Percentiles rank a stretch among this genome's conserved stretches.
Evolutionary conservation across 148 eudicot species (phyloP).

Genomic region (Agrostemma githago): DNA sequence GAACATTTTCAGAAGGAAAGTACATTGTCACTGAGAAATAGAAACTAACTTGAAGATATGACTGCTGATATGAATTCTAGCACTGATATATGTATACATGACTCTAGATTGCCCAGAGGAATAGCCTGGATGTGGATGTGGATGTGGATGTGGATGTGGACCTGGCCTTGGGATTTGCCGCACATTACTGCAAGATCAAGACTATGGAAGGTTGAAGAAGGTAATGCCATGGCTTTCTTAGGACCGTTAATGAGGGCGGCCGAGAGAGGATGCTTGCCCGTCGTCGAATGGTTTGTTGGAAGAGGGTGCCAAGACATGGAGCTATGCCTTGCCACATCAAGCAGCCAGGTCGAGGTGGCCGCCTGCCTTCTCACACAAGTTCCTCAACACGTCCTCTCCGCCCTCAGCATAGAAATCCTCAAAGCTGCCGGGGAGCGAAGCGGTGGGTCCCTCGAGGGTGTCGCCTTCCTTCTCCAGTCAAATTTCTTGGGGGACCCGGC

Average conservation of each 20-base stretch:
- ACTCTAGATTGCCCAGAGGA: constrained; percentile 85
- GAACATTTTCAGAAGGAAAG: background rate
- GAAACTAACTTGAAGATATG: background rate
- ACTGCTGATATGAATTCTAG: constrained; percentile 14
- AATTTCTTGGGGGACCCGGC: constrained; percentile 78
- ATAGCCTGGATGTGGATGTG: constrained; percentile 92
- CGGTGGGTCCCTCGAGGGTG: constrained; percentile 85
- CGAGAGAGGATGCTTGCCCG: constrained; percentile 81
- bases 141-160: too few relatives aligned
- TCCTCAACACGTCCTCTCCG: constrained; percentile 87
- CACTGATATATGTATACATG: background rate
- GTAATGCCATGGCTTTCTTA: constrained; percentile 85
- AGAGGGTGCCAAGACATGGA: constrained; percentile 98
- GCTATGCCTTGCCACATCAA: constrained; percentile 92
- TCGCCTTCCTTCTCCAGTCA: constrained; percentile 76
- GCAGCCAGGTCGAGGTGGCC: constrained; percentile 77
- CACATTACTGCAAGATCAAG: constrained; percentile 77
- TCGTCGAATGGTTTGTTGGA: constrained; percentile 88
- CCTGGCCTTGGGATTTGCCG: constrained; percentile 91
- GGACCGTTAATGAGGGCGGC: constrained; percentile 98
- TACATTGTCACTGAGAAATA: background rate
- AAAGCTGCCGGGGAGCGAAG: constrained; percentile 97
- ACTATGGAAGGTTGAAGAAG: constrained; percentile 98
- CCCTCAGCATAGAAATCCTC: constrained; percentile 90
- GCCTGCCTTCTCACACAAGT: constrained; percentile 92